These are phyloP conservation scores for Solanum neorickii DNA, from an alignment of 257 asterid genomes.

Conservation along the genomic window DNA sequence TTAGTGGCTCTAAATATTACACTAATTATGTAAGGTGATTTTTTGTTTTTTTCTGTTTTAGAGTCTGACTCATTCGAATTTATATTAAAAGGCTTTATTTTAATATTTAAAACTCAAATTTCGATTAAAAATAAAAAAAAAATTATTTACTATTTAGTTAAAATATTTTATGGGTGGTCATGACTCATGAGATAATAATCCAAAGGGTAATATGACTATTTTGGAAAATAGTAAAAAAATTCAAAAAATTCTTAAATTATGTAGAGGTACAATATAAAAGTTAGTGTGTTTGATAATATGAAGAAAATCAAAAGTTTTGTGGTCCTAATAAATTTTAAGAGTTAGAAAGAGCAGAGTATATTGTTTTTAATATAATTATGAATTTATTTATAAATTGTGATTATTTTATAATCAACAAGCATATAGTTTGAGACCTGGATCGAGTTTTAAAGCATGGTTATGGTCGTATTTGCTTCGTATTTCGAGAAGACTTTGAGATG, in stretches of 20 bases:
- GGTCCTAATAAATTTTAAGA: not conserved
- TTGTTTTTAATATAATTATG: too few species aligned
- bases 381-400: too few species aligned
- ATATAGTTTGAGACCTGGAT: too few species aligned
- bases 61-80: rapidly evolving
- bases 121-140: too few species aligned
- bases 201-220: not conserved
- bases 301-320: too few species aligned
- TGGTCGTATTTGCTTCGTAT: constrained; percentile 33
- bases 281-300: too few species aligned
- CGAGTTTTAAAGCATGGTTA: too few species aligned
- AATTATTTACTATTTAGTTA: too few species aligned
- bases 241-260: too few species aligned
- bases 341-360: not conserved
- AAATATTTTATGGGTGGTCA: not conserved
- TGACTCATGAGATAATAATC: not conserved
- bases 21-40: not conserved
- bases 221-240: not conserved
- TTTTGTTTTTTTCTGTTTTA: not conserved
- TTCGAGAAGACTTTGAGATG: constrained; percentile 44
- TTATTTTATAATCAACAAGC: too few species aligned
- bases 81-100: rapidly evolving
- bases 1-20: not conserved
- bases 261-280: not conserved
- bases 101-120: rapidly evolving